Evolutionary conservation across 805 yeast species (phyloP).

Genomic region (Candida vaughaniae): DNA sequence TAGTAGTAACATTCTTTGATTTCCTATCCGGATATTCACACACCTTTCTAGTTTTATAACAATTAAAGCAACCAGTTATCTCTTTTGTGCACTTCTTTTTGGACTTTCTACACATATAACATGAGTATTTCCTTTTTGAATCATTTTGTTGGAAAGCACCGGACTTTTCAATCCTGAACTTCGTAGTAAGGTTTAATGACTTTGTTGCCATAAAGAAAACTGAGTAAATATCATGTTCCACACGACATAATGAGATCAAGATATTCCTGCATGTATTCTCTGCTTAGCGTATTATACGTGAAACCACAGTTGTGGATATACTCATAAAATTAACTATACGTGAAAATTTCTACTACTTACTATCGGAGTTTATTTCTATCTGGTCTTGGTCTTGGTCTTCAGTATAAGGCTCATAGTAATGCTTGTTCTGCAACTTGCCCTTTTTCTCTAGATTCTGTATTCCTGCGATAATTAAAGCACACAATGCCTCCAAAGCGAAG

Average conservation of each 20-base stretch:
- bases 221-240: too few relatives aligned
- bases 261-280: too few relatives aligned
- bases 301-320: too few relatives aligned
- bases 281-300: too few relatives aligned
- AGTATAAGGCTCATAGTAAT: not conserved
- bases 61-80: constrained; percentile 6
- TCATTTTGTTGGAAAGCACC: constrained; percentile 1
- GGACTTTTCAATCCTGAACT: constrained; percentile 4
- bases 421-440: constrained; percentile 8
- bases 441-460: constrained; percentile 6
- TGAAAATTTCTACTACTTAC: too few relatives aligned
- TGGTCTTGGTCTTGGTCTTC: constrained; percentile 1
- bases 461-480: constrained; percentile 14
- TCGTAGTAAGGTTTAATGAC: too few relatives aligned
- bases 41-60: not conserved
- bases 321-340: too few relatives aligned
- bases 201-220: too few relatives aligned
- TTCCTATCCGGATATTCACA: constrained; percentile 2
- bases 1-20: not conserved
- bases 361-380: too few relatives aligned
- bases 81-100: constrained; percentile 8
- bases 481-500: constrained; percentile 18
- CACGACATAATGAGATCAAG: too few relatives aligned
- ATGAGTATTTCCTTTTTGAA: constrained; percentile 1
- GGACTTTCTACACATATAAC: constrained; percentile 4